Evolutionary conservation across 129 eudicot species (phyloP).

Genomic region (Ambrosia artemisiifolia): DNA sequence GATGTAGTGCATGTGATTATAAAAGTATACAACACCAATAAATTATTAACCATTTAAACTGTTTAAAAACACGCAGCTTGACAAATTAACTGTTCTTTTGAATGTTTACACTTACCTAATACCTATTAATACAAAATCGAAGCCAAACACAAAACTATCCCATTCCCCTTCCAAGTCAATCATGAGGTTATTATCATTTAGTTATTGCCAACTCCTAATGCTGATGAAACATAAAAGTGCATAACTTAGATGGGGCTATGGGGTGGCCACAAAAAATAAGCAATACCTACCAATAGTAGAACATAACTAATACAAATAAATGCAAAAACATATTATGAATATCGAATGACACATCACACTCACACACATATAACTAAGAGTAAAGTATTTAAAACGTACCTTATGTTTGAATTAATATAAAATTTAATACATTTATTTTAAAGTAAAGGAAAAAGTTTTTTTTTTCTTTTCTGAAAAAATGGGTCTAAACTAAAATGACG

Average conservation of each 20-base stretch:
- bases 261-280: no score
- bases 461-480: background rate
- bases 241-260: constrained; percentile 3
- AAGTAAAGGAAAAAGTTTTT: no score
- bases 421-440: no score
- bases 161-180: background rate
- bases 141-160: background rate
- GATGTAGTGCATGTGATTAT: background rate
- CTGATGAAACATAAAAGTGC: background rate
- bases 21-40: background rate
- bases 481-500: background rate
- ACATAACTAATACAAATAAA: no score
- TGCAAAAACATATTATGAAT: no score
- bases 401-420: no score
- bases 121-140: background rate
- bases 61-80: background rate
- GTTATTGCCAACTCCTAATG: background rate
- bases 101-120: background rate
- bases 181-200: background rate
- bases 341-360: no score
- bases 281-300: no score
- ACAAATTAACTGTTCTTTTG: background rate
- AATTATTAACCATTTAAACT: no score
- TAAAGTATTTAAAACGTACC: no score
- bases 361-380: no score